Evolutionary conservation across 495 filamentous ascomycete species (phyloP), one percentile per base, ranked within the genome.

Genomic region (Neurospora discreta): DNA sequence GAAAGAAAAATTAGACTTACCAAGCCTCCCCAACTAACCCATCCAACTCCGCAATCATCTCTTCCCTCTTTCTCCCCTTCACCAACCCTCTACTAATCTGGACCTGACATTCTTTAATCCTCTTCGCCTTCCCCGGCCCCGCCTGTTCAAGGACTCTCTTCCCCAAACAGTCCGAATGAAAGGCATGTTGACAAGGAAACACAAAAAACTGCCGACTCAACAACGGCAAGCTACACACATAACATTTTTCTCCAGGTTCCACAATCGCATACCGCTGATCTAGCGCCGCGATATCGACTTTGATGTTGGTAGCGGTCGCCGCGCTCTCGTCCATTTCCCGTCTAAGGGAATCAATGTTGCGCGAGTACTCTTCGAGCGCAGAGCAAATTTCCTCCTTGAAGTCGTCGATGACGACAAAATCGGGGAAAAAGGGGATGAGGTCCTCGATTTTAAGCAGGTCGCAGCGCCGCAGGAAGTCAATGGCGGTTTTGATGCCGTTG

Each of bases 351-450:
- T 98, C 95, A 76, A 99, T 99, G 72, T 92, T 90, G 9, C 91
- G 90, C 44, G 88, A 91, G 81, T 99, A 98, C 36, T 94, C 90
- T 80, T 99, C 96, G 5, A 99, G 85, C 3, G 95, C 95, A 0
- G 88, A 85, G 83, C 95, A 99, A 30, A 99, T 98, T 77, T 98
- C 96, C 69, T 97, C 93, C 79, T 99, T 98, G 85, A 99, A 98
- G 81, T 97, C 93, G 77, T 99, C 95, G 71, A 99, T 98, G 68
- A 97, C 91, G n/a, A 98, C 93, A 74, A 99, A 99, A 78, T 99
- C 95, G 0, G 95, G 96, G 84, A 99, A 99, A 83, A 98, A 97
- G 0, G 96, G 95, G 46, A 99, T 97, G 26, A 99, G 82, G 76
- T 99, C 96, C 78, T 99, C 95, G 75, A 99, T 99, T 73, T 90